Evolutionary conservation across 148 eudicot genomes (phyloP), one percentile per base, ranked within the genome.

Genomic region (Rheum nobile): DNA sequence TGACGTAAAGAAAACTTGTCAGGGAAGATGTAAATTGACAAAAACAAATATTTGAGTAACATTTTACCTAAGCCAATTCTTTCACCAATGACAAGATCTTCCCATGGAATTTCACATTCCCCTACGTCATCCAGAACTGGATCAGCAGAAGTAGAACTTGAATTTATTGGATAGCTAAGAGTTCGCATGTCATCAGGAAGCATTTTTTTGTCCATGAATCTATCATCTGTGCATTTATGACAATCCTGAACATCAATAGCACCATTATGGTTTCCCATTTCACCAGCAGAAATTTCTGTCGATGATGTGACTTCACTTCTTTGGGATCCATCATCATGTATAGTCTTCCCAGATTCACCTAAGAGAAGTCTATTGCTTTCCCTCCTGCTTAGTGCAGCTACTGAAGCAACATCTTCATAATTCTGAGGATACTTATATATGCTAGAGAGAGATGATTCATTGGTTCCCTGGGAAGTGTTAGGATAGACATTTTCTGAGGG

Each of bases 81-180:
- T 85, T 95, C 99, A 67, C 96, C 97, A 77, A 95, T 77, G 47
- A 83, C 92, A 80, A 95, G 96, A 80, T 92, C 90, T 76, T 95
- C 99, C 99, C 99, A 95, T 38, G 86, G 84, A 75, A 92, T 91
- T 87, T 95, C 99, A 84, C 96, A 91, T 37, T 91, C 92, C 77
- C 93, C 93, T 70, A 95, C 99, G 82, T 90, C 99, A 83, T 92
- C 99, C 76, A 95, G 86, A 46, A 84, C 82, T 22, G 86, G 88
- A 74, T 91, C 92, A 82, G 71, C 84, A 72, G 76, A 80, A 67
- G 67, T 75, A 43, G 85, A 72, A 73, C 75, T 69, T 61, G 82
- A 73, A 77, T 68, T 71, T 71, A 80, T 78, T 61, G 75, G 77
- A 65, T 65, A 65, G 70, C 22, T 65, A 32, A 16, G 70, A 79